Percentiles rank a stretch among this genome's conserved stretches.
Evolutionary conservation across 768 basidiomycete genomes (phyloP).

Genomic region (Strobilomyces echinocephalus): DNA sequence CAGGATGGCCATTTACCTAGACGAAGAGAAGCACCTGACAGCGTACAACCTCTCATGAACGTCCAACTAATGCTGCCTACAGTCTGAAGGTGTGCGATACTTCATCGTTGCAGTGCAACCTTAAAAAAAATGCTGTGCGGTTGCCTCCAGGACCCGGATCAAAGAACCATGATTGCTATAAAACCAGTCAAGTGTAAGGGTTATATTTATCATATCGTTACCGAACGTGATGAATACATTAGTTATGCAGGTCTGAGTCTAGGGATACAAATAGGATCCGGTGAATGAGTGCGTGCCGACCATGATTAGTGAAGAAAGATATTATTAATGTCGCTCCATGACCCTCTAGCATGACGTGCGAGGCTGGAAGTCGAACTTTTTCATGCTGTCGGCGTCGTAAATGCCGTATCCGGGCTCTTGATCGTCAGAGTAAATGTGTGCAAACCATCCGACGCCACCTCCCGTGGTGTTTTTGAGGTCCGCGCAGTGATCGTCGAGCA

Average conservation of each 20-base stretch:
- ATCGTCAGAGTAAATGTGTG: constrained; percentile 69
- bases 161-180: too few relatives aligned
- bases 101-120: too few relatives aligned
- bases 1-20: too few relatives aligned
- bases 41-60: too few relatives aligned
- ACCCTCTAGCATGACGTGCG: constrained; percentile 49
- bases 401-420: constrained; percentile 70
- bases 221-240: neutral
- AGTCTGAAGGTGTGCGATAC: too few relatives aligned
- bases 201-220: too few relatives aligned
- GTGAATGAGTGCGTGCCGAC: neutral
- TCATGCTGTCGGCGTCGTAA: constrained; percentile 41
- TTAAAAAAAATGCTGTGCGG: too few relatives aligned
- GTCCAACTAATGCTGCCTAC: too few relatives aligned
- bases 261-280: constrained; percentile 3
- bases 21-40: too few relatives aligned
- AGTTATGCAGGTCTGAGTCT: neutral
- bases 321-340: neutral
- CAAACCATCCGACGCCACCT: constrained; percentile 78
- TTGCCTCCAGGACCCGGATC: too few relatives aligned
- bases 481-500: constrained; percentile 61
- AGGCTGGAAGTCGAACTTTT: constrained; percentile 65
- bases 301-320: neutral
- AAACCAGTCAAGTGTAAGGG: too few relatives aligned
- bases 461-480: constrained; percentile 54